Evolutionary conservation across 2,329 filamentous ascomycete genomes (phyloP).

Genomic region (Trichoderma sp.): DNA sequence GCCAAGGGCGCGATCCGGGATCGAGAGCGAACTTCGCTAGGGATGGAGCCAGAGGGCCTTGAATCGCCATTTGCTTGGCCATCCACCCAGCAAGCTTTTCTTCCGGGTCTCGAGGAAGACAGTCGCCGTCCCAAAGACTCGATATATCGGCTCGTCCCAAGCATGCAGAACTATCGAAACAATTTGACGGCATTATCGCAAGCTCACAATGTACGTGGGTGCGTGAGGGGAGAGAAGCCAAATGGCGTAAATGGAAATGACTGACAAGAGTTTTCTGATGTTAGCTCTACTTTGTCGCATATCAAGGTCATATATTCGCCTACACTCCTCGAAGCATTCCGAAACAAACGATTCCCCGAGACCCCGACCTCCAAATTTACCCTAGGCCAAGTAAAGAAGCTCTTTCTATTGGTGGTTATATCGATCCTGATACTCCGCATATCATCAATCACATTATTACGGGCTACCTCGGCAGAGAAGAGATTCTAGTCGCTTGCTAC

Average conservation of each 20-base stretch:
- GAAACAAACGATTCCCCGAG: conserved; percentile 47
- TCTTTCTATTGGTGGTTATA: conserved; percentile 46
- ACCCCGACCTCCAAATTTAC: conserved; percentile 51
- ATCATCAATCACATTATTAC: conserved; percentile 67
- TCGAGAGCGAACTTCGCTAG: conserved; percentile 34
- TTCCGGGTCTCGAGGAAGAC: conserved; percentile 27
- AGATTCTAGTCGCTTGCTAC: conserved; percentile 65
- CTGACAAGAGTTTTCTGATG: conserved; percentile 3
- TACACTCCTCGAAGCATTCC: conserved; percentile 49
- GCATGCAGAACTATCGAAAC: conserved; percentile 44
- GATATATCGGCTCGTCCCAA: conserved; percentile 33
- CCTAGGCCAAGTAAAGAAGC: conserved; percentile 43
- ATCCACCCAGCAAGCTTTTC: neutral
- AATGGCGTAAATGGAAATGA: neutral
- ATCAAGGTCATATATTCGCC: conserved; percentile 55
- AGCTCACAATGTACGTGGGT: conserved; percentile 47
- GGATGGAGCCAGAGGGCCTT: conserved; percentile 26
- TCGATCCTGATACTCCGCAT: conserved; percentile 55
- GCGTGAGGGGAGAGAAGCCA: neutral
- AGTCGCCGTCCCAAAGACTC: conserved; percentile 22
- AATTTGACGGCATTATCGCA: conserved; percentile 61
- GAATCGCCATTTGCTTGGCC: conserved; percentile 35
- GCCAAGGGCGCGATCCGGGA: conserved; percentile 35
- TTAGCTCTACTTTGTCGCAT: conserved; percentile 61
- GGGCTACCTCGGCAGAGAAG: conserved; percentile 66